Base-by-base conservation (phyloP, 805 yeast genomes). In the Spathaspora hagerdaliae region DNA sequence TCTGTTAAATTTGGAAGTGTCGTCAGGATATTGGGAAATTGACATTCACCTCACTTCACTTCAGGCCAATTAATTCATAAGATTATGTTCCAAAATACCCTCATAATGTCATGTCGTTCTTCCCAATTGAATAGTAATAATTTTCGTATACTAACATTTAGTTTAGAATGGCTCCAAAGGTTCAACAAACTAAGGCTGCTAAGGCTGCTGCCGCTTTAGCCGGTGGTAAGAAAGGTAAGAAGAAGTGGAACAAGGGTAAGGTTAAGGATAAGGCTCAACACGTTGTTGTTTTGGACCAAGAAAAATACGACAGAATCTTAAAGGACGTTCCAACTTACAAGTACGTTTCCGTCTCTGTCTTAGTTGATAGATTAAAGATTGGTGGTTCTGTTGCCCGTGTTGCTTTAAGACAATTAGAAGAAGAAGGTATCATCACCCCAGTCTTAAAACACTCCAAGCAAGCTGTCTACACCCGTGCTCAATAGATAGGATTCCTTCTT, bases 191-290 rank as follows among this genome's bases (percentile, higher is more conserved):
- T 71, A 92, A 92, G 83, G 97, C 97, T 78, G 97, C 97, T 73
- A 92, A 92, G 83, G 97, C 97, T 73, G 97, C 98, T 71, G 98
- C 98, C 82, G 98, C 97, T 77, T 82, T 89, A 85, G 97, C 97
- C 76, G 97, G 97, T 87, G 96, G 97, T 85, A 91, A 91, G 87
- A 90, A 92, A 74, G 89, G 96, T 78, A 94, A 94, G 90, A 92
- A 94, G 96, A 94, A 94, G 96, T 94, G 98, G 99, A 87, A 96
- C 87, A 91, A 92, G 85, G 97, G 97, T 79, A 90, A 95, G 85
- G 96, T 90, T 77, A 94, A 95, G 91, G 99, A 94, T 81, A 92
- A 87, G 96, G 98, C 99, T 67, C 92, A 88, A 76, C 99, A 94
- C 84, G 84, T 90, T 72, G 91, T 94, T 69, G 80, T 87, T 75